Percentiles rank a stretch among this genome's conserved stretches.
Conservation (phyloP, 2,329 filamentous ascomycete species). For the Fusarium nematophilum region DNA sequence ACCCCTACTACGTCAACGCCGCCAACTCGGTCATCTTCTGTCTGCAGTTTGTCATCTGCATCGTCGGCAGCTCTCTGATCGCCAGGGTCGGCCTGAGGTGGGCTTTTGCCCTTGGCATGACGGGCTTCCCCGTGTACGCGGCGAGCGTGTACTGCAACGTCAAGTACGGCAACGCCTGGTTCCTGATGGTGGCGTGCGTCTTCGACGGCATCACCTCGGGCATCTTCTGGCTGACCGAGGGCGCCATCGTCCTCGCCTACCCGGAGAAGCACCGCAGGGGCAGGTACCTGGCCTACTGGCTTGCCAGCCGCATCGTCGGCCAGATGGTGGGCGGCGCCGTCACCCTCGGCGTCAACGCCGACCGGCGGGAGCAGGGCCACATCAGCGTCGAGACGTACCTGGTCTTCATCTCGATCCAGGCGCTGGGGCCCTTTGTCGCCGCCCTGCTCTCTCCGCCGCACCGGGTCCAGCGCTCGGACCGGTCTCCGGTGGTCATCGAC, state of each 20-base stretch:
- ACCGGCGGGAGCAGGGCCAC: conserved; percentile 7
- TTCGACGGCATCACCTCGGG: conserved; percentile 53
- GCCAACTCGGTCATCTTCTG: conserved; percentile 62
- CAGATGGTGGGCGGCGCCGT: conserved; percentile 69
- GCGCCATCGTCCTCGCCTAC: conserved; percentile 62
- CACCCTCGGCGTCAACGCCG: conserved; percentile 70
- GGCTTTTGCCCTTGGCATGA: no score
- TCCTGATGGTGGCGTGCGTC: no score
- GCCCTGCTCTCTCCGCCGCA: background rate
- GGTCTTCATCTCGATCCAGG: conserved; percentile 11
- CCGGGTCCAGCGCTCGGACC: conserved; percentile 12
- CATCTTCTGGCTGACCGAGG: conserved; percentile 50
- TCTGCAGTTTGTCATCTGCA: conserved; percentile 54
- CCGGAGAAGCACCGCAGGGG: conserved; percentile 72
- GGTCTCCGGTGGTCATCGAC: conserved; percentile 1
- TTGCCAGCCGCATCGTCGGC: conserved; percentile 63
- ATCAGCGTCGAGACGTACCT: conserved; percentile 25
- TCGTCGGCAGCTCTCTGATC: no score
- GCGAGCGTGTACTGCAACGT: background rate
- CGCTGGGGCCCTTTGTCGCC: background rate
- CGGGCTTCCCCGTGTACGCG: no score
- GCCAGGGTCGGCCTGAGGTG: no score
- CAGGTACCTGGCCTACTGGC: conserved; percentile 73
- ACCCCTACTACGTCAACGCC: conserved; percentile 72
- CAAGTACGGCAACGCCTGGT: no score